Base-by-base conservation (phyloP, 169 alveolate species). In the Cryptosporidium sp. region DNA sequence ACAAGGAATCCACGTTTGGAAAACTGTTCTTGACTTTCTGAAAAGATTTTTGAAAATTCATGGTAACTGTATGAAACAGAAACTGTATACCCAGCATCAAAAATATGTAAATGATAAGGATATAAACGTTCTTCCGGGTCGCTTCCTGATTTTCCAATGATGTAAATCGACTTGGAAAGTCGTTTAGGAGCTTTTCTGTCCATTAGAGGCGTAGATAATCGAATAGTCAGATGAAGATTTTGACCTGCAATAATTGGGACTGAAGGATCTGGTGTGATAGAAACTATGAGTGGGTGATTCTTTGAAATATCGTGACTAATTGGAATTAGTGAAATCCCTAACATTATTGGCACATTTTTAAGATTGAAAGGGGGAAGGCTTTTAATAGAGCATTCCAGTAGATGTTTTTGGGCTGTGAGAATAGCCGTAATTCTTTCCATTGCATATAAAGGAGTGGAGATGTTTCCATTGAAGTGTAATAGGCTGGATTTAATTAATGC, bases 201-300 rank as follows among this genome's bases (percentile, higher is more conserved):
- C 29, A 16, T 45, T 62, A 80, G 23, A 18, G 89, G 89, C 18
- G 50, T 62, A 29, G 89, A 80, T 5, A 80, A 29, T 39, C 74
- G 33, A 48, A 80, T 80, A 7, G 75, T 37, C 14, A 80, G 31
- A 29, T 80, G 86, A 16, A 85, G 73, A 31, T 92, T 92, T 41
- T 92, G 94, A 16, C 94, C 94, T 14, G 86, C 67, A 52, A 85
- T 43, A 23, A 92, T 84, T 37, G 93, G 93, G 48, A 92, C 87
- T 23, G 93, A 84, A n/a, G 92, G 93, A 59, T 92, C 93, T 21
- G 94, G 94, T 61, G 86, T 85, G 37, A 92, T 31, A 10, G 91
- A 86, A 50, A 92, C 71, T 1, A 92, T 91, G n/a, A 85, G 48
- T 10, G 93, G 92, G 69, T 85, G 65, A 35, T 10, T 74, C 23